Conservation (phyloP, 768 basidiomycete species). For the Termitomyces sp. region DNA sequence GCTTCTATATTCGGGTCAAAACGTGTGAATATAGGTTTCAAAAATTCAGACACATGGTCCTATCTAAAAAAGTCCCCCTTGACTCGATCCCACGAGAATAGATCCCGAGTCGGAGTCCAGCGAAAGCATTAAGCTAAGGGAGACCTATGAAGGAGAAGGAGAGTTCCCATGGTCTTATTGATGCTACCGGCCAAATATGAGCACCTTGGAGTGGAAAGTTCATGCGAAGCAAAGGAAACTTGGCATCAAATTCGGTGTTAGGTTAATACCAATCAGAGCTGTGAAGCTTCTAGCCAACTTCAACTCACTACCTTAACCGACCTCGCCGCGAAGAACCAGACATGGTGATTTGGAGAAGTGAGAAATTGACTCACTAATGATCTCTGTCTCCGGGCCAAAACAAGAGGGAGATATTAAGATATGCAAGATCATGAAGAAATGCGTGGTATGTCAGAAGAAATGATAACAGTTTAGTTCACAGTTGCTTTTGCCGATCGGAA, state of each 20-base stretch:
- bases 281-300: not conserved
- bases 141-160: not conserved
- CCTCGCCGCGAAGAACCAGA: not conserved
- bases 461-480: not conserved
- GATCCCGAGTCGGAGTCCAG: too few relatives aligned
- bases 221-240: not conserved
- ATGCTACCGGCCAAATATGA: not conserved
- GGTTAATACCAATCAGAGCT: not conserved
- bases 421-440: not conserved
- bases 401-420: too few relatives aligned
- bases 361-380: too few relatives aligned
- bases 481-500: not conserved
- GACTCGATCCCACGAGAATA: not conserved
- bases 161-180: not conserved
- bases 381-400: not conserved
- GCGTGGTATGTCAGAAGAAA: not conserved
- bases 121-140: too few relatives aligned
- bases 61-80: not conserved
- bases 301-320: not conserved
- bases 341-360: too few relatives aligned
- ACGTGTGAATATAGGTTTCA: too few relatives aligned
- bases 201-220: not conserved
- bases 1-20: too few relatives aligned
- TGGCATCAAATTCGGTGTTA: not conserved
- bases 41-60: too few relatives aligned